phyloP scores from a whole-genome alignment of 73 alveolate species.

The Symbiodinium pilosum region DNA sequence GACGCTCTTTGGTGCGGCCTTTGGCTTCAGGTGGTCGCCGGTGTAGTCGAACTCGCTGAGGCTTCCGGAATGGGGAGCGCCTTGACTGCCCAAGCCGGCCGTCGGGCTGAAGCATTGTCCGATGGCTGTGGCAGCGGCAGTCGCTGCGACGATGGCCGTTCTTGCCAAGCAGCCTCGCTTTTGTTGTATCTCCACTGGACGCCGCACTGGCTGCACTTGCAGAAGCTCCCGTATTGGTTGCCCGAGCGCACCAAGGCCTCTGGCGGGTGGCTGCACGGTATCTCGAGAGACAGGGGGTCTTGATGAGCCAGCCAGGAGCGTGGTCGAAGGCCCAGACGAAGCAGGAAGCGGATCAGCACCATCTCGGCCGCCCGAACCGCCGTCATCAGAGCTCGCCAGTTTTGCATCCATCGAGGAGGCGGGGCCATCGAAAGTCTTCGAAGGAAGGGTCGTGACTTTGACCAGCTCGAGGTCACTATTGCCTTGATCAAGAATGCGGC shows the following conservation, averaged over 20 bases:
- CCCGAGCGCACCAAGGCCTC: not conserved
- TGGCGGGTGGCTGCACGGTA: not conserved
- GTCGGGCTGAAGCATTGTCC: constrained; percentile 12
- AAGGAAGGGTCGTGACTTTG: no score
- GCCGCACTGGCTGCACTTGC: constrained; percentile 18
- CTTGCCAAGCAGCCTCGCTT: not conserved
- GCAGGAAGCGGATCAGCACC: not conserved
- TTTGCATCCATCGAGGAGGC: not conserved
- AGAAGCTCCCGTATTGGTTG: constrained; percentile 11
- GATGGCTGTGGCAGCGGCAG: constrained; percentile 47
- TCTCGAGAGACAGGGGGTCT: not conserved
- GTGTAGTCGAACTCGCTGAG: not conserved
- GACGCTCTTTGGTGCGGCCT: no score
- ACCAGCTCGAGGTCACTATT: not conserved
- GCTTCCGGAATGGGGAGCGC: not conserved
- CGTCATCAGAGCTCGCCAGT: not conserved
- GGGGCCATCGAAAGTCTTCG: not conserved
- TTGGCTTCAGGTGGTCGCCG: no score
- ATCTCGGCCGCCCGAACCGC: not conserved
- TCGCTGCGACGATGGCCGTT: not conserved
- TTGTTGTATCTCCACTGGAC: not conserved
- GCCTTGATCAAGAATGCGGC: not conserved
- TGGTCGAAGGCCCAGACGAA: not conserved
- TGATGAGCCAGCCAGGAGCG: not conserved
- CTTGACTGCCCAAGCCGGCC: constrained; percentile 5